Evolutionary conservation across 108 stramenopile species (phyloP), one percentile per base, ranked within the genome.

Genomic region (Stephanodiscus minutulus): DNA sequence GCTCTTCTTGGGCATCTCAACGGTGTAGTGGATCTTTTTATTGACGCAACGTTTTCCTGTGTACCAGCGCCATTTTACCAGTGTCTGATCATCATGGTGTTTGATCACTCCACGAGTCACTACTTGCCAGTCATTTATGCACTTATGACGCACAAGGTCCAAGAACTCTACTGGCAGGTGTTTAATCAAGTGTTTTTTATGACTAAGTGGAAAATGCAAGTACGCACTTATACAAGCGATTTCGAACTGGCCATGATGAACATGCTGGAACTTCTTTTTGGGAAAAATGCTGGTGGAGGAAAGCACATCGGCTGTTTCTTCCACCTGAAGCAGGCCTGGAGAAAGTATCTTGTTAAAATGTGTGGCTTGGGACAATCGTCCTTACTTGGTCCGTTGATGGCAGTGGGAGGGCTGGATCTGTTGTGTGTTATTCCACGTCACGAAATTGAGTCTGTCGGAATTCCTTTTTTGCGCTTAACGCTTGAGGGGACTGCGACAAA

Each of bases 1-100:
- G 29, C 15, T 1, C 35, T 68, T 8, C n/a, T n/a, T n/a, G n/a
- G n/a, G n/a, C n/a, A 20, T 68, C 8, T n/a, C 17, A 8, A 2
- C 15, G n/a, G n/a, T n/a, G n/a, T n/a, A n/a, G n/a, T 67, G 49
- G 52, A 67, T 18, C 5, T 67, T 15, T 67, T 33, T 33, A 27
- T 67, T 11, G 66, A 67, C 33, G 66, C 66, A 1, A 68, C 53
- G 1, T 68, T 68, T 54, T 27, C 12, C 24, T 68, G 66, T 25
- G 27, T 15, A 8, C 66, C 53, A 5, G 35, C 52, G 15, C 53
- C 53, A 4, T 68, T 68, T 54, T 15, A 68, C 20, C 53, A 68
- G 54, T 55, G 53, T 21, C 66, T 68, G 2, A 55, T 68, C 11
- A 24, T 68, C 20, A 37, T 68, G 53, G 24, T 68, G 18, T 56